Conservation (phyloP, 1,139 yeast genomes). For the Yamadazyma triangularis region DNA sequence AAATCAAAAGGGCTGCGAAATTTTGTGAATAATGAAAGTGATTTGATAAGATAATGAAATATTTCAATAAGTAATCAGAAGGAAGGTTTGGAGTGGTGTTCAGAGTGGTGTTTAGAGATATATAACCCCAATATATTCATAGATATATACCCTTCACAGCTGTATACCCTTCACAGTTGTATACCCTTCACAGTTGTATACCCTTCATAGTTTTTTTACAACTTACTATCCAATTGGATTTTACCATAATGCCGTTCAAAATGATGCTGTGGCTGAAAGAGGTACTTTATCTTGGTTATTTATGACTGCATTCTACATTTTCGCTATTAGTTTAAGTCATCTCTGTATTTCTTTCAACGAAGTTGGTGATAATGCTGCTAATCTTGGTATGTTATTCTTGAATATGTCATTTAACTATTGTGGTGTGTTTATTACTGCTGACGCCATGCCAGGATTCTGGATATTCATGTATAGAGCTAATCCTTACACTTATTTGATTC, state of each 20-base stretch:
- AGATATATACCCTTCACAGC: background rate
- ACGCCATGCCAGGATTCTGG: constrained; percentile 43
- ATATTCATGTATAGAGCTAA: constrained; percentile 57
- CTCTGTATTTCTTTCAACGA: constrained; percentile 57
- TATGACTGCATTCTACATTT: constrained; percentile 51
- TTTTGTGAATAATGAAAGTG: background rate
- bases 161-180: background rate
- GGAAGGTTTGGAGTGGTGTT: background rate
- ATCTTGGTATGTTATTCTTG: constrained; percentile 55
- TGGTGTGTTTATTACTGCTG: constrained; percentile 70
- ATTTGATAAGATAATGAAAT: too few species aligned
- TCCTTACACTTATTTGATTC: constrained; percentile 59
- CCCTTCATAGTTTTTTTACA: too few species aligned
- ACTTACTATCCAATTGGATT: constrained; percentile 39
- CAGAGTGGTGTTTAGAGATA: background rate
- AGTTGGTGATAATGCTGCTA: constrained; percentile 67
- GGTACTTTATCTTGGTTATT: constrained; percentile 67
- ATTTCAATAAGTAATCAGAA: too few species aligned
- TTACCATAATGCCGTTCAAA: constrained; percentile 24
- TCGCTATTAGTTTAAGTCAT: constrained; percentile 60
- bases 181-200: background rate
- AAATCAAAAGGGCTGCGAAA: background rate
- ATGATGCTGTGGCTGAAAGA: constrained; percentile 27
- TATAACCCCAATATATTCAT: too few species aligned
- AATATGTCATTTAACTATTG: constrained; percentile 62